Base-by-base conservation (phyloP, 2,329 filamentous ascomycete genomes). In the Cladosporium sp. region DNA sequence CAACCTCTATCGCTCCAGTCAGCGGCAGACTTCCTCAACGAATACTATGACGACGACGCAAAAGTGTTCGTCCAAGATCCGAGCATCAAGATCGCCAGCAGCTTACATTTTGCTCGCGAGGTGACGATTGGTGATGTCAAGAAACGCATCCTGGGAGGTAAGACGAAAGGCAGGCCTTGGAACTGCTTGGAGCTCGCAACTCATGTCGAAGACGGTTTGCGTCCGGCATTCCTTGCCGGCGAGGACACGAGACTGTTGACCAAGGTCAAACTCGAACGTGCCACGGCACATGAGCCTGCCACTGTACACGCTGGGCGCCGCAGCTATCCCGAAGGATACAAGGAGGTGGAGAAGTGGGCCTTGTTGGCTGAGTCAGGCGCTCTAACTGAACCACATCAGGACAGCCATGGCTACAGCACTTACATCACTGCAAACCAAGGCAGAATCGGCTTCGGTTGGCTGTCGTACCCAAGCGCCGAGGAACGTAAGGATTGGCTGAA, bases 341-440 rank as follows among this genome's bases (percentile, higher is more conserved):
- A 68, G 39, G 69, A 71, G 47, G 66, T 70, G 50, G 69, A 71
- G 64, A 70, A 68, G 47, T 71, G 69, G 69, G 64, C 66, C 1
- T 58, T 71, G 3, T 53, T 69, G n/a, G 69, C 68, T 2, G 64
- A 71, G 59, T 64, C 65, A 13, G 68, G 69, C n/a, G 68, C 68
- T 9, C 50, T 70, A 20, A 71, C 69, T 4, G 66, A 68, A 49
- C 68, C 69, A 2, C 68, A 70, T 39, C 69, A 71, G 53, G 69
- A 71, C 61, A 64, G 61, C 44, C 69, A 71, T 54, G 69, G 67
- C 36, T 71, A 69, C 60, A 66, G 61, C 61, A 71, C 69, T 9
- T 71, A 65, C 57, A 71, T 71, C 49, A 70, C 68, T 24, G 55
- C 67, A 47, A 70, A 71, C 48, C 58, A 67, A 56, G 69, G 69